A percentile compares a stretch with the other conserved stretches of the same genome.
phyloP scores from a whole-genome alignment of 768 basidiomycete species.

The Rhizopogon roseolus region DNA sequence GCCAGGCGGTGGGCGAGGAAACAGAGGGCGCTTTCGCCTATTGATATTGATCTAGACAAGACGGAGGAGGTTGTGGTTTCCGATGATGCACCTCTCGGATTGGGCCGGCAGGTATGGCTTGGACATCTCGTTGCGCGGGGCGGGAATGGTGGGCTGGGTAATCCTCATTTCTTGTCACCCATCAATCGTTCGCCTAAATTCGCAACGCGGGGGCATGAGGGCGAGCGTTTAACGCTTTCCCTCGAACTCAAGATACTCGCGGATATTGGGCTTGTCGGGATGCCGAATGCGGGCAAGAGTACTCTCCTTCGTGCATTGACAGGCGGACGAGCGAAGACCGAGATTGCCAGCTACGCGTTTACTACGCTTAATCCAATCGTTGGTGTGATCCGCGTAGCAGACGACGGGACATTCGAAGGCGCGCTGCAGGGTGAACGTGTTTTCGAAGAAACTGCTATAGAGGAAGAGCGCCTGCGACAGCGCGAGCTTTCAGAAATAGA shows the following conservation, averaged over 20 bases:
- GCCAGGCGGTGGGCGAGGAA: conserved; percentile 46
- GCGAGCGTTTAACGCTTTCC: conserved; percentile 71
- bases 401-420: conserved; percentile 74
- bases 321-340: conserved; percentile 74
- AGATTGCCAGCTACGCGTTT: conserved; percentile 89
- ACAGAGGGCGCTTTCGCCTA: conserved; percentile 37
- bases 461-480: conserved; percentile 38
- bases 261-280: conserved; percentile 93
- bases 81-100: conserved; percentile 61
- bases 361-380: conserved; percentile 94
- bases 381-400: conserved; percentile 81
- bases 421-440: conserved; percentile 42
- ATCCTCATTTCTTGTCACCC: conserved; percentile 75
- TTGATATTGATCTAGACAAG: conserved; percentile 61
- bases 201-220: conserved; percentile 72
- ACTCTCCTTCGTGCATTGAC: conserved; percentile 89
- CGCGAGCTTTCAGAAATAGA: conserved; percentile 38
- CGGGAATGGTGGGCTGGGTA: conserved; percentile 80
- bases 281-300: conserved; percentile 94
- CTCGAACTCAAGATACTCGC: conserved; percentile 92
- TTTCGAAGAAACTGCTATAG: conserved; percentile 64
- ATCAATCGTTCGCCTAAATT: conserved; percentile 80
- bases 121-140: conserved; percentile 73
- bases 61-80: conserved; percentile 33
- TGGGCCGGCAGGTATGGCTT: conserved; percentile 43